Base-by-base conservation (phyloP, 108 stramenopile species). In the Fistulifera solaris region DNA sequence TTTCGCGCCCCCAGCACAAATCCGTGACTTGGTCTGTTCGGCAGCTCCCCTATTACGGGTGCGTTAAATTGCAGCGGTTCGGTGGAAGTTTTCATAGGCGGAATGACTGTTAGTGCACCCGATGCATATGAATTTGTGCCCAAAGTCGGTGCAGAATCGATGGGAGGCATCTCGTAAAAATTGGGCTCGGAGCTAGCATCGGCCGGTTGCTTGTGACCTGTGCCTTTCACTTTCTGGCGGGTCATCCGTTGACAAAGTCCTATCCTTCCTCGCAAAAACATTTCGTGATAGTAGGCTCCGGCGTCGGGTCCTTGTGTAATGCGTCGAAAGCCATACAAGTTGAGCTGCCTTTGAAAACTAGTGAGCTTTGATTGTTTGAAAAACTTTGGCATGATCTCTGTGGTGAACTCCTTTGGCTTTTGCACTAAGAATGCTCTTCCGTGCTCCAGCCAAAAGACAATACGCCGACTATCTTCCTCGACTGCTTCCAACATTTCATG, bases 301-400 rank as follows among this genome's bases (percentile, higher is more conserved):
- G 82, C 70, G 64, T 92, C 89, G n/a, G 78, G 51, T 4, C 93
- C 93, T 56, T 86, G 84, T 1, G 86, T 88, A 27, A 94, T 73
- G 52, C 90, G 65, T n/a, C 89, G 74, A 59, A 94, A 96, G 1
- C 95, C 95, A 55, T 94, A 96, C 0, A 96, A 69, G 59, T 96
- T 96, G 26, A 94, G 58, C 59, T 94, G 95, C 11, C 95, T 59
- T 53, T 83, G 87, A 61, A 84, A 89, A 40, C 66, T 71, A 14
- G 84, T 89, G 35, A 84, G 52, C 52, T 89, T 95, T 46, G 85
- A 86, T 60, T 94, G 92, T 38, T 79, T 71, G 53, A 94, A 90
- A 72, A 81, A 92, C 64, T 64, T 73, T 38, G 78, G 89, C 92
- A 98, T 89, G 48, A 95, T 83, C 14, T 90, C 71, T 12, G 57